Conservation (phyloP, 2,329 filamentous ascomycete species). For the Dactylella cylindrospora region DNA sequence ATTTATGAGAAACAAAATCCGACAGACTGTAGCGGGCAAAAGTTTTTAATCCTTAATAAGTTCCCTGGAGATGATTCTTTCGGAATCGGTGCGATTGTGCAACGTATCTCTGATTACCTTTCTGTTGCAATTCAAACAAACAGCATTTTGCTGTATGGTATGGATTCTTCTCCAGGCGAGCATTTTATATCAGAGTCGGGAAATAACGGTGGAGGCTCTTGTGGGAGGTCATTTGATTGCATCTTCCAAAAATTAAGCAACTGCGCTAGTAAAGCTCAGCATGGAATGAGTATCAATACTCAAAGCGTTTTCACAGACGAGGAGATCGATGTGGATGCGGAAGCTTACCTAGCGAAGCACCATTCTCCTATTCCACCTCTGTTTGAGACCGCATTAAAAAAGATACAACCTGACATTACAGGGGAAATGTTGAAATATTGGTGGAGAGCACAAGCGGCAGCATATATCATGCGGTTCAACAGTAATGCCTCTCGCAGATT, state of each 20-base stretch:
- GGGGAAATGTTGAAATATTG: slow-evolving; percentile 46
- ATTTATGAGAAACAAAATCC: slow-evolving; percentile 43
- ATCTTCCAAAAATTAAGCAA: slow-evolving; percentile 45
- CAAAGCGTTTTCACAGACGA: slow-evolving; percentile 13
- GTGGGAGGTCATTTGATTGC: slow-evolving; percentile 45
- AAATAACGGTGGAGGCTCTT: slow-evolving; percentile 4
- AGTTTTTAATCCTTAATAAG: slow-evolving; percentile 44
- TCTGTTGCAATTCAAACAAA: slow-evolving; percentile 44
- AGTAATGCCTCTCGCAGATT: slow-evolving; percentile 27
- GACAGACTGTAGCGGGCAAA: slow-evolving; percentile 15
- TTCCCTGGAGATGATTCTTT: slow-evolving; percentile 46
- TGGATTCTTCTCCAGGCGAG: slow-evolving; percentile 38
- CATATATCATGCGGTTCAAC: slow-evolving; percentile 47
- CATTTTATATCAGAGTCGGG: slow-evolving; percentile 40
- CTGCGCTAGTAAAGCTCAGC: slow-evolving; percentile 10
- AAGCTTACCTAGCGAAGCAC: slow-evolving; percentile 21
- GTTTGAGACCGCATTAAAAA: slow-evolving; percentile 34
- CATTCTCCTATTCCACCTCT: slow-evolving; percentile 36
- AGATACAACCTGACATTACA: slow-evolving; percentile 43
- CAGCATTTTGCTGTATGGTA: slow-evolving; percentile 44
- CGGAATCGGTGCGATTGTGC: slow-evolving; percentile 43
- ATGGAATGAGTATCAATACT: slow-evolving; percentile 7
- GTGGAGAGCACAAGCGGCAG: slow-evolving; percentile 47
- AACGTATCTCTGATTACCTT: slow-evolving; percentile 42
- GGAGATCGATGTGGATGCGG: slow-evolving; percentile 16